Evolutionary conservation across 306 rosid genomes (phyloP).

Genomic region (Gillenia trifoliata): DNA sequence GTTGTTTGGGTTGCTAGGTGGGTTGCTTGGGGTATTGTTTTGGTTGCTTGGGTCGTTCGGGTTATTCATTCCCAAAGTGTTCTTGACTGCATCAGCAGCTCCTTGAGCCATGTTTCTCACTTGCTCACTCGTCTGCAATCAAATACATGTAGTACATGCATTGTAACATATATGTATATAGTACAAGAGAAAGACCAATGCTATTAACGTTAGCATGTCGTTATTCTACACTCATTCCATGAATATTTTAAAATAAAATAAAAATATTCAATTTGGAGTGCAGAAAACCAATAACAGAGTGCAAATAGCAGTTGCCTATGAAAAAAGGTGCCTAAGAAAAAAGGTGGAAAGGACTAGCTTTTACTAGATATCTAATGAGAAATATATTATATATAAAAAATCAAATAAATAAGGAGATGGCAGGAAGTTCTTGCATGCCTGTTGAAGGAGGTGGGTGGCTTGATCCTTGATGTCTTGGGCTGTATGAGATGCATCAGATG

Average conservation of each 20-base stretch:
- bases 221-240: neutral
- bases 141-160: neutral
- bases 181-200: neutral
- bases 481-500: conserved; percentile 13
- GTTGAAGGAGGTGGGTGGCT: conserved; percentile 46
- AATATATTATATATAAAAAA: neutral
- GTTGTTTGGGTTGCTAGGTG: conserved; percentile 1
- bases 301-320: neutral
- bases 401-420: neutral
- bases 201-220: neutral
- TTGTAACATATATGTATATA: neutral
- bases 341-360: neutral
- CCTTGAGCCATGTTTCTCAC: conserved; percentile 57
- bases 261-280: neutral
- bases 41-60: conserved; percentile 4
- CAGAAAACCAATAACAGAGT: neutral
- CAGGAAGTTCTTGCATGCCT: conserved; percentile 23
- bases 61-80: conserved; percentile 50
- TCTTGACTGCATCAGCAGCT: conserved; percentile 50
- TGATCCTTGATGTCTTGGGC: conserved; percentile 32
- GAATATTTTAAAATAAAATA: neutral
- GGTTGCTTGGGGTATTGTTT: neutral
- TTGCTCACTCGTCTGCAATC: conserved; percentile 47
- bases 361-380: neutral
- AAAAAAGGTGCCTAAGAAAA: neutral